These are phyloP conservation scores for Ustilago hordei DNA, from an alignment of 1,284 basidiomycete genomes.

Conservation along the genomic window DNA sequence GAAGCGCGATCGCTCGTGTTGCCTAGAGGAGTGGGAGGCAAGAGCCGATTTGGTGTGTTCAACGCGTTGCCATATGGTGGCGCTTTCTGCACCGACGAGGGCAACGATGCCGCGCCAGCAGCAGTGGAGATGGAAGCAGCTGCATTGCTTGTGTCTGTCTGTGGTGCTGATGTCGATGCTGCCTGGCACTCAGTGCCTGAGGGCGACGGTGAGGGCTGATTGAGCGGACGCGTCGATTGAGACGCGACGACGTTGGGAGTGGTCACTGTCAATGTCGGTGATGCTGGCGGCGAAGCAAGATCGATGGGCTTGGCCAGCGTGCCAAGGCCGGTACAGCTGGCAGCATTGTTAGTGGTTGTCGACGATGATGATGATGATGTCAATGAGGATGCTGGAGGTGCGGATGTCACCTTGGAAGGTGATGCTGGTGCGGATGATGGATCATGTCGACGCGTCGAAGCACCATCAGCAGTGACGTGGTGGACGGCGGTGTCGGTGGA, in stretches of 20 bases:
- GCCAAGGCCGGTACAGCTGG: constrained; percentile 26
- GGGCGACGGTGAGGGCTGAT: constrained; percentile 20
- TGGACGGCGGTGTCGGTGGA: constrained; percentile 13
- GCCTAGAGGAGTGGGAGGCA: constrained; percentile 44
- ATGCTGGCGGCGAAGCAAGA: constrained; percentile 45
- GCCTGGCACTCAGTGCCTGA: constrained; percentile 5
- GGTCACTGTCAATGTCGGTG: constrained; percentile 20
- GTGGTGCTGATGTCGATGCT: neutral
- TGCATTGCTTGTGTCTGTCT: neutral
- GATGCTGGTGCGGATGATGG: constrained; percentile 37
- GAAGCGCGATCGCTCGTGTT: constrained; percentile 17
- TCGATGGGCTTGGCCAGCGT: constrained; percentile 44
- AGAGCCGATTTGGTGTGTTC: constrained; percentile 22
- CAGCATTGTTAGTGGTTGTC: neutral
- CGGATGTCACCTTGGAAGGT: constrained; percentile 23
- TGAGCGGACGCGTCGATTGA: constrained; percentile 27
- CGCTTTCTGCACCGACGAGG: constrained; percentile 6
- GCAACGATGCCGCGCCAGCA: neutral
- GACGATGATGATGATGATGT: neutral
- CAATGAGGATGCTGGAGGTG: neutral
- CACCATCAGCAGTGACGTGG: constrained; percentile 26
- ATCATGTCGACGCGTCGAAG: constrained; percentile 47
- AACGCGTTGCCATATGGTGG: constrained; percentile 22
- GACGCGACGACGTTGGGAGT: constrained; percentile 25
- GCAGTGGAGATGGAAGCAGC: constrained; percentile 2